Percentiles rank a stretch among this genome's conserved stretches.
phyloP scores from a whole-genome alignment of 2,329 filamentous ascomycete species.

The Macrophomina tecta region DNA sequence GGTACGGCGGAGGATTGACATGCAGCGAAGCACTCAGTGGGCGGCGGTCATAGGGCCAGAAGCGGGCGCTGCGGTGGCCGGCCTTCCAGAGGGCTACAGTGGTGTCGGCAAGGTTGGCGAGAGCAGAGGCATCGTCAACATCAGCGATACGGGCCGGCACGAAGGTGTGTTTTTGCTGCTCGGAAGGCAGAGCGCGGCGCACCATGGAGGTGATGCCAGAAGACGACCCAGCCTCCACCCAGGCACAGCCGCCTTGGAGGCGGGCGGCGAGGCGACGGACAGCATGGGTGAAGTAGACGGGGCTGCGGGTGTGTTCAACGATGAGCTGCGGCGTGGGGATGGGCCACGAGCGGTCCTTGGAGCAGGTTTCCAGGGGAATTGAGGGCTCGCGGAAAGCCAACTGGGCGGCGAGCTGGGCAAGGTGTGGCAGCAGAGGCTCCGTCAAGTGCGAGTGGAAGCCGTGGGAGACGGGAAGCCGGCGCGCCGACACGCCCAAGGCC shows the following conservation, averaged over 20 bases:
- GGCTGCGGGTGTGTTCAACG: conserved; percentile 29
- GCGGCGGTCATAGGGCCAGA: neutral
- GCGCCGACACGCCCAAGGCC: neutral
- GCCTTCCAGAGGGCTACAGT: neutral
- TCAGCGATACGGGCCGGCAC: neutral
- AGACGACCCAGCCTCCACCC: conserved; percentile 43
- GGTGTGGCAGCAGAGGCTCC: neutral
- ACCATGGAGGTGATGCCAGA: conserved; percentile 28
- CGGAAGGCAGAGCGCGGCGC: conserved; percentile 4
- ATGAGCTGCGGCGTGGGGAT: neutral
- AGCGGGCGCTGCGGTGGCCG: neutral
- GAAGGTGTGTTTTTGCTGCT: neutral
- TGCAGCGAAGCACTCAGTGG: too few relatives aligned
- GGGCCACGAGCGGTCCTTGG: neutral
- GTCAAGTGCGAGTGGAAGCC: conserved; percentile 31
- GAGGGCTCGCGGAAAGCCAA: conserved; percentile 29
- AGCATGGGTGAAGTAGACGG: conserved; percentile 22
- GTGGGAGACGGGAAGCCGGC: conserved; percentile 31
- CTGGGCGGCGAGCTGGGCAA: neutral
- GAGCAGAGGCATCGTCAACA: neutral
- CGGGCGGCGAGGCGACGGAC: conserved; percentile 29
- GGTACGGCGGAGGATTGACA: conserved; percentile 24
- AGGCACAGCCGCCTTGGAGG: conserved; percentile 33
- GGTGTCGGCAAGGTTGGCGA: neutral
- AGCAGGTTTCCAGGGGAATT: neutral